Evolutionary conservation across 2,329 filamentous ascomycete genomes (phyloP).

Genomic region (Pseudogymnoascus sp.): DNA sequence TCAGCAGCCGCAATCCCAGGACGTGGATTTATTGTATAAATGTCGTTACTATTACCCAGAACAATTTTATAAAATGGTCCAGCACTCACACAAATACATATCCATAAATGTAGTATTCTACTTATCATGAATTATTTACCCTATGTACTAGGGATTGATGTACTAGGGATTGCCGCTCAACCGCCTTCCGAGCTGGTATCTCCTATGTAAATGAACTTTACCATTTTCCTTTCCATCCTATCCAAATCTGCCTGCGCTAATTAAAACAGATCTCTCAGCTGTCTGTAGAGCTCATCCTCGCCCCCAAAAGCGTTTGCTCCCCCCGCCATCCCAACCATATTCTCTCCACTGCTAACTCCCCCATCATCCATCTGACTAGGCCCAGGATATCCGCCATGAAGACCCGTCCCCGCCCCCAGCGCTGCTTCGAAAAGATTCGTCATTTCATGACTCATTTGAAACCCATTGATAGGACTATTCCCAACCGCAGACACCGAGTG

Average conservation of each 20-base stretch:
- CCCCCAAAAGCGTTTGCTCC: slow-evolving; percentile 24
- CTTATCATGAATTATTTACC: neutral
- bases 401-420: slow-evolving; percentile 17
- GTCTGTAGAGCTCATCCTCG: slow-evolving; percentile 27
- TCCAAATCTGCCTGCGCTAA: neutral
- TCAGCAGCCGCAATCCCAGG: neutral
- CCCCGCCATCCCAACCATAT: slow-evolving; percentile 17
- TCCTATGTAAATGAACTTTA: neutral
- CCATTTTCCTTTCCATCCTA: neutral
- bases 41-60: neutral
- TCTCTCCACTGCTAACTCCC: slow-evolving; percentile 13
- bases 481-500: slow-evolving; percentile 13
- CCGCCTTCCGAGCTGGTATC: neutral
- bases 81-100: neutral
- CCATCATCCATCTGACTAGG: slow-evolving; percentile 17
- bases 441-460: slow-evolving; percentile 30
- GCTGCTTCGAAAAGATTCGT: slow-evolving; percentile 28
- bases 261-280: slow-evolving; percentile 27
- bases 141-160: neutral
- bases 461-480: slow-evolving; percentile 25
- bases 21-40: neutral
- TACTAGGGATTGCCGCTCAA: neutral
- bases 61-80: neutral
- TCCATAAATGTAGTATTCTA: neutral
- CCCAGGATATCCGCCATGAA: slow-evolving; percentile 14